Evolutionary conservation across 1,284 basidiomycete species (phyloP), one percentile per base, ranked within the genome.

Genomic region (Cryptococcus sp.): DNA sequence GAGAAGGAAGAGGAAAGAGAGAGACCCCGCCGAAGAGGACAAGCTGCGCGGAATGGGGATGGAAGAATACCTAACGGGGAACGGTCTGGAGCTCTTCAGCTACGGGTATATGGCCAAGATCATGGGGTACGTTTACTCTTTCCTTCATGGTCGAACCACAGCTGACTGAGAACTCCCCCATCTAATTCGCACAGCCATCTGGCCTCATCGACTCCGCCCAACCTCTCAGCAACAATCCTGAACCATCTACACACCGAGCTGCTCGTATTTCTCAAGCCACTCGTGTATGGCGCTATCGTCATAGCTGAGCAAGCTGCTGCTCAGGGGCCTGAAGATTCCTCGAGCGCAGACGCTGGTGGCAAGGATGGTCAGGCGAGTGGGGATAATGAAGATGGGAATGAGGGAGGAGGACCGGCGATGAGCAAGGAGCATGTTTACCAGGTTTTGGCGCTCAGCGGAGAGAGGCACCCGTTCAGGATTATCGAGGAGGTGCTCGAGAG

Each of bases 71-170:
- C 18, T 53, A 12, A 46, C 48, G 21, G 35, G 47, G 42, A 36
- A 21, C 18, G 59, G 63, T 6, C 12, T 60, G 53, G 67, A 67
- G 33, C 38, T 69, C n/a, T 63, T 69, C 59, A 61, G 64, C 50
- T 65, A 52, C 52, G 37, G 47, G 1, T 42, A 48, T 33, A 52
- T 65, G 35, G 20, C 35, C 7, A 52, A 39, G 38, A 15, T 57
- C 21, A 20, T 53, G 39, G 28, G 23, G 53, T 55, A 36, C 43
- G 52, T 53, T 4, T 24, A 24, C 45, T 20, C 18, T 44, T 18
- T 9, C 5, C 28, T 9, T 5, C 5, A 33, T 5, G 9, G 28
- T 16, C 23, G 15, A 44, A 44, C n/a, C 42, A 20, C 28, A 33
- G 28, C 28, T 33, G 28, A 33, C 28, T 4, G 39, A 23, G 24